A percentile compares a stretch with the other conserved stretches of the same genome.
phyloP scores from a whole-genome alignment of 2,329 filamentous ascomycete genomes.

The Ophiostoma montium region DNA sequence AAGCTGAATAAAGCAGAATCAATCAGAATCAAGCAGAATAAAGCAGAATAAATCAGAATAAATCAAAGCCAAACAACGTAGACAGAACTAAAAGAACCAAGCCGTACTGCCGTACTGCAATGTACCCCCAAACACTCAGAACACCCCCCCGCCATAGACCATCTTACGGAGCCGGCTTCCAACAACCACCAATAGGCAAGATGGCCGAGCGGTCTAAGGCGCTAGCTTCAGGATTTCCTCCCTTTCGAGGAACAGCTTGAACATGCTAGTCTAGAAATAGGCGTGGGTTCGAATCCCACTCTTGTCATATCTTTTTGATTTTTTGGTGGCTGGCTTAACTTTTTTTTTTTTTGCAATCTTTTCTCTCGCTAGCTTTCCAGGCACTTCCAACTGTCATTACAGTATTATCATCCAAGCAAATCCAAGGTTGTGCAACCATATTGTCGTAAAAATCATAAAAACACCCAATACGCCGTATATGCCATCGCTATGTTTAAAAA shows the following conservation, averaged over 20 bases:
- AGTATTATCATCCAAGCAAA: too few species aligned
- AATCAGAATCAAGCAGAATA: too few species aligned
- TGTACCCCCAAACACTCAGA: background rate
- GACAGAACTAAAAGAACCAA: too few species aligned
- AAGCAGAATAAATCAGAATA: too few species aligned
- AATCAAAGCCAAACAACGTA: too few species aligned
- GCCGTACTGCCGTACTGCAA: too few species aligned
- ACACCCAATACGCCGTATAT: too few species aligned
- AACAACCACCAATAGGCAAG: background rate
- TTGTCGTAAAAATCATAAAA: too few species aligned
- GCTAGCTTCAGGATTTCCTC: background rate
- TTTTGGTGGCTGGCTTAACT: background rate
- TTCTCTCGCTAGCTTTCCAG: background rate
- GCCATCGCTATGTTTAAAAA: background rate
- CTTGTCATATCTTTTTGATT: background rate
- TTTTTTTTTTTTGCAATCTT: background rate
- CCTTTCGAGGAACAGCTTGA: background rate
- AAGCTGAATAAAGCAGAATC: too few species aligned
- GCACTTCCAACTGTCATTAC: background rate
- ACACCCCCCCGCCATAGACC: background rate
- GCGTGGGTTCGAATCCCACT: slow-evolving; percentile 4
- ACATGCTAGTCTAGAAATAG: slow-evolving; percentile 3
- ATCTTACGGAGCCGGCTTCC: background rate
- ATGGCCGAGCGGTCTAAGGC: slow-evolving; percentile 4
- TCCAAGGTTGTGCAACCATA: too few species aligned